Base-by-base conservation (phyloP, 228 moss, liverwort and hornwort species). In the Sphagnum fallax region DNA sequence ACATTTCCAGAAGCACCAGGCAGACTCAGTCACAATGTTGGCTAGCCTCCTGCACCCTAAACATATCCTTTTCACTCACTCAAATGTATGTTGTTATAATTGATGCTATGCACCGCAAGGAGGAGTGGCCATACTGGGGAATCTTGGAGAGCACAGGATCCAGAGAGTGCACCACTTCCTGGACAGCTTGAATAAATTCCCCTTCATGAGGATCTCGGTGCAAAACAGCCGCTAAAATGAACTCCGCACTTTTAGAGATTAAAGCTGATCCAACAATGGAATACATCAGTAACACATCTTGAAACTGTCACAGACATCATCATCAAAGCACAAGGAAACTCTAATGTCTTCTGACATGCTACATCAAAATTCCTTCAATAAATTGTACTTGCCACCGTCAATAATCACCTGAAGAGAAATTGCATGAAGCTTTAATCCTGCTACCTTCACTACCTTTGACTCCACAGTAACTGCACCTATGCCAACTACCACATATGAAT, bases 111-210 rank as follows among this genome's bases (percentile, higher is more conserved):
- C 32, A 32, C 32, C 2, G 32, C 32, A 49, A 10, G 64, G 14
- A 66, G 60, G 49, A 49, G 65, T 74, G 52, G 5, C 14, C 62
- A 71, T 83, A 87, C 86, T 87, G 86, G 65, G 86, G 86, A 62
- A 80, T 75, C 69, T 83, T 87, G 5, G 82, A 73, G 53, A 87
- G 80, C 60, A 87, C 86, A 63, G 86, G 80, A 66, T 82, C 86
- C 50, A 87, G 83, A 7, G 86, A 87, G 75, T 80, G 82, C 70
- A 87, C 83, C 70, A 87, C 80, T 76, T 87, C 86, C 65, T 80
- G 83, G 58, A 83, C 86, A 72, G 86, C 86, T 72, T 87, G 86
- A 77, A 87, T 83, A 51, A 62, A 87, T 62, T 87, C 86, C 60
- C 77, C 83, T 70, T 87, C 86, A 55, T 87, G 77, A 16, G 86